Evolutionary conservation across 2,329 filamentous ascomycete genomes (phyloP), one percentile per base, ranked within the genome.

Genomic region (Madurella mycetomatis): DNA sequence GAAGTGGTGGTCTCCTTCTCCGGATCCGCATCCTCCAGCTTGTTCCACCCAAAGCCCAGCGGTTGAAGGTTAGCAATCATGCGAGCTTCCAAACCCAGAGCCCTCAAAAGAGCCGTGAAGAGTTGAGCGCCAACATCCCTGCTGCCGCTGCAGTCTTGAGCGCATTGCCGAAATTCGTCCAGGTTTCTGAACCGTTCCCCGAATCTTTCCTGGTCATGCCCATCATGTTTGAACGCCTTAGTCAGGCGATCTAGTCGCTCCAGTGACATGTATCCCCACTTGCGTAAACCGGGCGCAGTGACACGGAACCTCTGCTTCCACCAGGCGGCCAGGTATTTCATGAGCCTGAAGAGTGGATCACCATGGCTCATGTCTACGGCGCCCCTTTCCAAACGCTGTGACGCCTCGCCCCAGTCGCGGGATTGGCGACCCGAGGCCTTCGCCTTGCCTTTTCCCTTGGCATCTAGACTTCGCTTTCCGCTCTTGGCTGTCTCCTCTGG

Each of bases 11-110:
- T 49, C 9, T 70, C 69, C 60, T 74, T 80, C 61, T 78, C 78
- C 1, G 70, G 66, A 12, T 83, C 81, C 5, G 87, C 89, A 49
- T 94, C 88, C 70, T 99, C 94, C 11, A 80, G 72, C 68, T 92
- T 95, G 57, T 84, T 95, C 85, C 90, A 97, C 1, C 91, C 91
- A 69, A 95, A 96, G 0, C 94, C 94, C 18, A 90, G 73, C 1
- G 91, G 87, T 66, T 97, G 94, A 41, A 99, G 68, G 66, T 84
- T 96, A 9, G 86, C 85, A 2, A 97, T 84, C 76, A 97, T 80
- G 31, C 92, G 81, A 11, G 90, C 83, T 64, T 96, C 90, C 2
- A 97, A 74, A 0, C 89, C 89, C 11, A 97, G 67, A 0, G 85
- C 90, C 60, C 94, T 80, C 18, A 96, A 69, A 8, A 99, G 73